Evolutionary conservation across 768 basidiomycete species (phyloP), one percentile per base, ranked within the genome.

Genomic region (Pleurotus tuoliensis): DNA sequence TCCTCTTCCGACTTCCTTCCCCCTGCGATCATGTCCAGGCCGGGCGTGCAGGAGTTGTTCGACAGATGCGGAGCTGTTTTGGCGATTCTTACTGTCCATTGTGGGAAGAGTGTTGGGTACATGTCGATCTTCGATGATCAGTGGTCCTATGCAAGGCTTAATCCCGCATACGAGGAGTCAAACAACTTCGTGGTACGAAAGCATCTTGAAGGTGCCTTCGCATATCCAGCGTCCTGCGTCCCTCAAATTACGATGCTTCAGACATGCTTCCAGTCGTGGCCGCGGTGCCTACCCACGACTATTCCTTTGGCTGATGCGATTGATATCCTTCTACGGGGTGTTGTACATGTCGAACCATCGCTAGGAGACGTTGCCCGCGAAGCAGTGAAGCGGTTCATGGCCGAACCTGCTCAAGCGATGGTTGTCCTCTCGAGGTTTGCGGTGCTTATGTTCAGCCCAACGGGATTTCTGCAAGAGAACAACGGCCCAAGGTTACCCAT

Each of bases 91-190:
- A 81, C 86, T 0, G 72, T 71, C 3, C 62, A 81, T 5, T 91
- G 86, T 63, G 80, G 81, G 63, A 82, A 84, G 55, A 67, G 78
- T 3, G 82, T 92, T 5, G 90, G 89, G 1, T 71, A 76, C 38
- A 90, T 95, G 86, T 85, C 87, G 13, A 75, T 95, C 27, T 86
- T 93, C 56, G 94, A 97, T 57, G 89, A 94, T 6, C 88, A 92
- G 62, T 92, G 88, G 87, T 79, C 83, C 0, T 75, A 80, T 51
- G 76, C 82, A 16, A 82, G 85, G 46, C 69, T 86, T 48, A 80
- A 78, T 59, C 76, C 79, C 1, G 67, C 81, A 0, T 82, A 85
- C 65, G 86, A 93, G 61, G 90, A 94, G 63, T 74, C 83, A 2
- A 83, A 86, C 61, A 87, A 82, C 62, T 80, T 78, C 49, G 69